These are phyloP conservation scores for Linderniella brevidens DNA, from an alignment of 257 asterid species.

Conservation along the genomic window DNA sequence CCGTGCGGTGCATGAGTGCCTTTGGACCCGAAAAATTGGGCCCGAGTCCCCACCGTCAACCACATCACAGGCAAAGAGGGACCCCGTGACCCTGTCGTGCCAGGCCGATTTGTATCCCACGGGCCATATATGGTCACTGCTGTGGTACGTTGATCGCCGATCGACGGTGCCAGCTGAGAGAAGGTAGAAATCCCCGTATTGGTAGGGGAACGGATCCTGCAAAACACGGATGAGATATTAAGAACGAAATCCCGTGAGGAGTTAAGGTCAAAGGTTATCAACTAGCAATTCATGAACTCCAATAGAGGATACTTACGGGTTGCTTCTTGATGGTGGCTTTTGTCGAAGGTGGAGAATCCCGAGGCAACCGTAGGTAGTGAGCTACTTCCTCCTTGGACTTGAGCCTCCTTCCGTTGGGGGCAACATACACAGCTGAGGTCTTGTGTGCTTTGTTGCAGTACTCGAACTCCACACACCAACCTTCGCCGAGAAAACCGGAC, in stretches of 20 bases:
- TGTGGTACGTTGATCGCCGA: constrained; percentile 61
- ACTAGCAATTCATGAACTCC: background rate
- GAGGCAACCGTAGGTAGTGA: constrained; percentile 39
- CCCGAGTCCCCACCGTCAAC: constrained; percentile 81
- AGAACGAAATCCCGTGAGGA: background rate
- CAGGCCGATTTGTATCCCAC: constrained; percentile 82
- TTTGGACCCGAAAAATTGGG: constrained; percentile 51
- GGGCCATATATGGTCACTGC: constrained; percentile 61
- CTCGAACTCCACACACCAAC: constrained; percentile 74
- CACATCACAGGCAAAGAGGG: constrained; percentile 68
- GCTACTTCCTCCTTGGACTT: constrained; percentile 72
- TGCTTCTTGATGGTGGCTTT: constrained; percentile 25
- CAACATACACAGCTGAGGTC: constrained; percentile 47
- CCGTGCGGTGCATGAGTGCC: constrained; percentile 68
- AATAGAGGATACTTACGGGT: constrained; percentile 14
- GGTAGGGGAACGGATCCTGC: constrained; percentile 81
- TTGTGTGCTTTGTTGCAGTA: constrained; percentile 28
- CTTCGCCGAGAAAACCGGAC: constrained; percentile 52
- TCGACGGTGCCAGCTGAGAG: constrained; percentile 65
- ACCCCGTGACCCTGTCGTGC: constrained; percentile 89
- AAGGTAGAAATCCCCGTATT: constrained; percentile 72
- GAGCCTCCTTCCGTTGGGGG: constrained; percentile 65
- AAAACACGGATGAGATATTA: constrained; percentile 12
- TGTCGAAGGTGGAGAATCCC: constrained; percentile 17
- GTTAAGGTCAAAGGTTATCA: background rate